Percentiles rank a stretch among this genome's conserved stretches.
Evolutionary conservation across 129 eudicot genomes (phyloP).

Genomic region (carrot (Daucus carota)): DNA sequence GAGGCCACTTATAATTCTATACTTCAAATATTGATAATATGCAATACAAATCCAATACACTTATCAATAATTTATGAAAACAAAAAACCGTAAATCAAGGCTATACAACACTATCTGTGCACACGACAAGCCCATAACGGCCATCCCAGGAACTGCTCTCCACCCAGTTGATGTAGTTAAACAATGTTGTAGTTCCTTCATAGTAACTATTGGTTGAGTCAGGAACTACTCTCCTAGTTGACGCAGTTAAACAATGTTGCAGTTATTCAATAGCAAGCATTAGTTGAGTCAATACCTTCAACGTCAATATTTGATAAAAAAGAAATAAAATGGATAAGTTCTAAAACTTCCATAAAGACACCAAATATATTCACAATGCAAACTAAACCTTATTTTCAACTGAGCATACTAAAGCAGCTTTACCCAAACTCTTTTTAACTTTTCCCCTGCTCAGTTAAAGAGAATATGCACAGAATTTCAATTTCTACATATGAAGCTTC

Average conservation of each 20-base stretch:
- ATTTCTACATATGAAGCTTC: not conserved
- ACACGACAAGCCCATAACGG: constrained; percentile 91
- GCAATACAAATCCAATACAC: too few relatives aligned
- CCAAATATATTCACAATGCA: not conserved
- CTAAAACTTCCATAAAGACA: not conserved
- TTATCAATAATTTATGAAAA: too few relatives aligned
- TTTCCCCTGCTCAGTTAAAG: not conserved
- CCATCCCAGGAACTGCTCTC: constrained; percentile 99
- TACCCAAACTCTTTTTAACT: not conserved
- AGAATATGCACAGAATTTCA: not conserved
- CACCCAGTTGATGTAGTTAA: constrained; percentile 97
- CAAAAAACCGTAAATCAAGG: constrained; percentile 1
- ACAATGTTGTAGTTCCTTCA: constrained; percentile 96
- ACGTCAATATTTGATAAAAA: constrained; percentile 71
- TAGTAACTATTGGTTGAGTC: constrained; percentile 94
- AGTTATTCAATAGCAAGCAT: too few relatives aligned
- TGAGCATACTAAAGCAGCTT: not conserved
- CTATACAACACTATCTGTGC: constrained; percentile 99
- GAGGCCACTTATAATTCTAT: not conserved
- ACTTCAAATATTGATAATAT: not conserved
- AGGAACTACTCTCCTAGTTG: too few relatives aligned
- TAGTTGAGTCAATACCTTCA: constrained; percentile 99
- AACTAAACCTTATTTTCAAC: not conserved
- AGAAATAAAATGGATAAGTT: not conserved
- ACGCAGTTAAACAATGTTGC: too few relatives aligned